Evolutionary conservation across 2,329 filamentous ascomycete species (phyloP), one percentile per base, ranked within the genome.

Genomic region (Pezicula neosporulosa): DNA sequence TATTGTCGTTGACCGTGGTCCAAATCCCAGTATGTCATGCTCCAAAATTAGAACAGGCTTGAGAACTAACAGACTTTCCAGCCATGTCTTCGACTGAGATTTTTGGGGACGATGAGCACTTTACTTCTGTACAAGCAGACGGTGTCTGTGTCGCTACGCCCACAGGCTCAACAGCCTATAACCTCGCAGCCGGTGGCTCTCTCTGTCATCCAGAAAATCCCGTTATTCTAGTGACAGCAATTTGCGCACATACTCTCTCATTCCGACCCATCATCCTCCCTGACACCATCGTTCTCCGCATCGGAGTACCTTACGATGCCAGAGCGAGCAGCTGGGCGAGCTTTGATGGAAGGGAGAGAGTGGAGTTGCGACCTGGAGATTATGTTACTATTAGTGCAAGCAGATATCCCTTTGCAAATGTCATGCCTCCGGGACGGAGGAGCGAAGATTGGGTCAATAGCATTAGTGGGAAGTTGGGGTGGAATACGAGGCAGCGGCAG

Each of bases 241-340:
- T 97, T 50, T 97, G 92, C 67, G 90, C 94, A 1, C 93, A 97
- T 70, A 97, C 93, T 0, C 78, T 97, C 3, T 96, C 90, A 2
- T 97, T 97, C 77, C 81, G 94, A 10, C 93, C 93, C n/a, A 94
- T 97, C 63, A 94, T 97, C 63, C 77, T 97, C 3, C 94, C 94
- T 0, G 94, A 99, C 70, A 97, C 93, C 0, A 96, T 97, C 56
- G 93, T 97, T 1, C 76, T 99, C 53, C 84, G 94, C 36, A 80
- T 96, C 16, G 94, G 93, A 10, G 92, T 97, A n/a, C 94, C 94
- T 0, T 97, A 96, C 68, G 87, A 95, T 68, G 90, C 92, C 8
- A 79, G 94, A 46, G 91, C 90, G 4, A 87, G 84, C 60, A 92
- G 88, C 38, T 99, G 94, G 93, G 94, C 92, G n/a, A 96, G 90